phyloP scores from a whole-genome alignment of 306 rosid species.

The Glycine tomentella region DNA sequence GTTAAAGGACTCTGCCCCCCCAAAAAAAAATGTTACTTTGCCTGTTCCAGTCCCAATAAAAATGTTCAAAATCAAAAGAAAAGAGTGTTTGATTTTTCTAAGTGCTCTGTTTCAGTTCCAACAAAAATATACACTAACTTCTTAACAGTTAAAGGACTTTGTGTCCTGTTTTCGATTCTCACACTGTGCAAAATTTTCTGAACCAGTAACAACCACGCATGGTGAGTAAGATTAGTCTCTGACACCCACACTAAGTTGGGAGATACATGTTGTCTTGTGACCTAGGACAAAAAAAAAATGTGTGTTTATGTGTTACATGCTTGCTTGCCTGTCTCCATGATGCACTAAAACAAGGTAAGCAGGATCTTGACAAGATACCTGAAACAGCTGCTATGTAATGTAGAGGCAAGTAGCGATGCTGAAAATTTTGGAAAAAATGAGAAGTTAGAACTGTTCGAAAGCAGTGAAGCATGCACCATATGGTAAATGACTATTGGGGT shows the following conservation, averaged over 20 bases:
- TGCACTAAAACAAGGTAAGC: conserved; percentile 63
- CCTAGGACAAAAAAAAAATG: not conserved
- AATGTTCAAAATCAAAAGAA: conserved; percentile 9
- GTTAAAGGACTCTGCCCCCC: conserved; percentile 11
- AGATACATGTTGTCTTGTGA: not conserved
- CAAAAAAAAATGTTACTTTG: conserved; percentile 15
- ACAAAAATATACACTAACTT: not conserved
- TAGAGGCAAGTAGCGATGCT: conserved; percentile 71
- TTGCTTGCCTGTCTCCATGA: conserved; percentile 71
- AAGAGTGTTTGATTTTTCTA: not conserved
- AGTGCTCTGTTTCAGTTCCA: too few relatives aligned
- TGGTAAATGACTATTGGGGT: not conserved
- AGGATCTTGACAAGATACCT: conserved; percentile 73
- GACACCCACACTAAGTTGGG: not conserved
- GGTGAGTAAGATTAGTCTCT: not conserved
- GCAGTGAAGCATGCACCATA: too few relatives aligned
- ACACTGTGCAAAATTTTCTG: too few relatives aligned
- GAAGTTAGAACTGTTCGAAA: not conserved
- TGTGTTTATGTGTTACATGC: conserved; percentile 36
- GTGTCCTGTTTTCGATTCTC: too few relatives aligned
- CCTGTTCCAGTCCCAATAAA: conserved; percentile 14
- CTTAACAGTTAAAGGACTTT: not conserved
- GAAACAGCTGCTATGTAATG: conserved; percentile 67
- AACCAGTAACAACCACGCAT: too few relatives aligned
- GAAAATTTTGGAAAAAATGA: conserved; percentile 43